A percentile compares a stretch with the other conserved stretches of the same genome.
Conservation (phyloP, 2,329 filamentous ascomycete genomes). For the Colletotrichum endophyticum region DNA sequence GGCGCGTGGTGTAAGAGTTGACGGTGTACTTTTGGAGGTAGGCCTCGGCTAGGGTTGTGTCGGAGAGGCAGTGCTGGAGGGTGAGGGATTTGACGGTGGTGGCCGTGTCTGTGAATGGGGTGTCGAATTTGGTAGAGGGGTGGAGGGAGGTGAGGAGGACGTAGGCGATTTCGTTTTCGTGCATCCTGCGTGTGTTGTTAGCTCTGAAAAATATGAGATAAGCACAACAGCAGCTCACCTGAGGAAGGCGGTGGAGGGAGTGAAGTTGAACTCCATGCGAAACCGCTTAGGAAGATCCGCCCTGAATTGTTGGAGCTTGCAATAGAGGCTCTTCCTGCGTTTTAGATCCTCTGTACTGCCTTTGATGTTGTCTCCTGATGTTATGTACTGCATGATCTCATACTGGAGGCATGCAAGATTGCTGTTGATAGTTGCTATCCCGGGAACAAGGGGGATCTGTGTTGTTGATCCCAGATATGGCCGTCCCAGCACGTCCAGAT, state of each 20-base stretch:
- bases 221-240: neutral
- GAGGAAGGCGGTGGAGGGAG: conserved; percentile 1
- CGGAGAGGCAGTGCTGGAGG: conserved; percentile 12
- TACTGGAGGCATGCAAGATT: conserved; percentile 3
- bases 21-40: neutral
- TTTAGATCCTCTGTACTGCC: neutral
- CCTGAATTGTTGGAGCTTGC: neutral
- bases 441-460: neutral
- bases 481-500: conserved; percentile 8
- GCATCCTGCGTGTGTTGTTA: neutral
- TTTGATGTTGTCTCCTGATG: conserved; percentile 1
- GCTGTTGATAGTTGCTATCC: conserved; percentile 1
- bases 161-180: conserved; percentile 17
- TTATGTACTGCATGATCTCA: conserved; percentile 11
- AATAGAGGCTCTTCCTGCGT: neutral
- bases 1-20: conserved; percentile 7
- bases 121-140: neutral
- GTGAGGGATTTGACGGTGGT: conserved; percentile 8
- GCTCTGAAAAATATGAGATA: neutral
- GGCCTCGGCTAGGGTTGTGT: conserved; percentile 8
- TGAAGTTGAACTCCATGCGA: conserved; percentile 1
- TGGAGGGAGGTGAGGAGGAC: neutral
- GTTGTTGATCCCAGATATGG: neutral
- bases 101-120: neutral
- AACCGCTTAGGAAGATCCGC: neutral